Evolutionary conservation across 805 yeast genomes (phyloP).

Genomic region (Candida pseudoglaebosa): DNA sequence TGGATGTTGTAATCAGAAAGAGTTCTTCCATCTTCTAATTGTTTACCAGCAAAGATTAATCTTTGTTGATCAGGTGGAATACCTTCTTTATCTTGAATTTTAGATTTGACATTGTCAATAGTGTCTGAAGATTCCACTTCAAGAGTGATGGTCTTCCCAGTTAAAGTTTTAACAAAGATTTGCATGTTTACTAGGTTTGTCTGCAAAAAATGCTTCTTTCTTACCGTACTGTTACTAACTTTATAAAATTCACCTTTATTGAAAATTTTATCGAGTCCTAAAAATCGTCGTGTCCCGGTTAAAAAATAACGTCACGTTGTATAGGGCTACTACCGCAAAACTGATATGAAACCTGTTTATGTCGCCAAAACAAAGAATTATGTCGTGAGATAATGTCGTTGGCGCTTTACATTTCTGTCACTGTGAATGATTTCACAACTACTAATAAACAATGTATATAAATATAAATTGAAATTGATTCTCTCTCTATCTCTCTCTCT

Average conservation of each 20-base stretch:
- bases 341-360: no score
- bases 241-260: conserved; percentile 3
- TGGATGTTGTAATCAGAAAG: conserved; percentile 99
- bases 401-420: no score
- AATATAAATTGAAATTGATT: no score
- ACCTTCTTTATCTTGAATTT: conserved; percentile 99
- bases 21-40: conserved; percentile 98
- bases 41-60: conserved; percentile 99
- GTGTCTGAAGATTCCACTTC: conserved; percentile 99
- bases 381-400: no score
- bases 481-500: no score
- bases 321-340: no score
- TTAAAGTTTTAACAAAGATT: conserved; percentile 98
- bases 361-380: no score
- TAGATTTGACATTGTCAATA: conserved; percentile 97
- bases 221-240: conserved; percentile 26
- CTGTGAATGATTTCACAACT: no score
- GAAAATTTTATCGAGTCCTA: no score
- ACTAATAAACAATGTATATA: no score
- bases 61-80: conserved; percentile 99
- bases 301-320: no score
- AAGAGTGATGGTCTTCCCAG: conserved; percentile 98
- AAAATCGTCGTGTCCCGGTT: no score
- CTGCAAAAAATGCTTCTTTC: conserved; percentile 47
- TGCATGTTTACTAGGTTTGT: conserved; percentile 55